These are phyloP conservation scores for Blastocystis sp. DNA, from an alignment of 352 stramenopile species.

Conservation along the genomic window DNA sequence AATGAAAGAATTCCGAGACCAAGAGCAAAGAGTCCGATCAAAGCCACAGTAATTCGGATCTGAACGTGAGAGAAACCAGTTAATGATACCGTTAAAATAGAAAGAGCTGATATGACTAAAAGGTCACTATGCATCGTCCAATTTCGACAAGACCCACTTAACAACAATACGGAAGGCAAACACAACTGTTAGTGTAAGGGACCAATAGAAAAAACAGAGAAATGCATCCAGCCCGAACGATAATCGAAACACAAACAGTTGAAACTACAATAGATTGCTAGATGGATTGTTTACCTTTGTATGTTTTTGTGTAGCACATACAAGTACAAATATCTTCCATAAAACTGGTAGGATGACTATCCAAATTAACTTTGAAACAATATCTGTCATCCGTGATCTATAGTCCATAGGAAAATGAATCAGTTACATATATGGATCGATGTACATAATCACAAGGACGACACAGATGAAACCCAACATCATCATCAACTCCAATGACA, in stretches of 20 bases:
- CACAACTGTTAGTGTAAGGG: not conserved
- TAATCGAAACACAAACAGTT: slow-evolving; percentile 34
- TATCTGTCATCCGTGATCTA: not conserved
- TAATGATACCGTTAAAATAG: not conserved
- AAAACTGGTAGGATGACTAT: not conserved
- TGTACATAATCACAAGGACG: not conserved
- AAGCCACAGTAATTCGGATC: not conserved
- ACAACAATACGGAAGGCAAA: not conserved
- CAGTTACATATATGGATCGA: not conserved
- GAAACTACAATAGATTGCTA: not conserved
- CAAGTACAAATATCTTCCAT: slow-evolving; percentile 14
- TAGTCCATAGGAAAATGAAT: not conserved
- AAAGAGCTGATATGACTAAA: not conserved
- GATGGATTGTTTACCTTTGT: not conserved
- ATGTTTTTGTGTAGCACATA: slow-evolving; percentile 7
- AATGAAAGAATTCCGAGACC: not conserved
- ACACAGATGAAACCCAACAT: not conserved
- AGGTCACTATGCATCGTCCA: not conserved
- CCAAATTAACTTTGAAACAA: not conserved
- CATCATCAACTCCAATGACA: slow-evolving; percentile 1
- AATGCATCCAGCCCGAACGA: not conserved
- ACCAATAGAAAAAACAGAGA: not conserved
- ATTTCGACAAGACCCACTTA: not conserved
- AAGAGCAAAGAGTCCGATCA: not conserved
- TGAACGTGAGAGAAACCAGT: not conserved